Base-by-base conservation (phyloP, 345 rosid species). In the Salix viminalis region DNA sequence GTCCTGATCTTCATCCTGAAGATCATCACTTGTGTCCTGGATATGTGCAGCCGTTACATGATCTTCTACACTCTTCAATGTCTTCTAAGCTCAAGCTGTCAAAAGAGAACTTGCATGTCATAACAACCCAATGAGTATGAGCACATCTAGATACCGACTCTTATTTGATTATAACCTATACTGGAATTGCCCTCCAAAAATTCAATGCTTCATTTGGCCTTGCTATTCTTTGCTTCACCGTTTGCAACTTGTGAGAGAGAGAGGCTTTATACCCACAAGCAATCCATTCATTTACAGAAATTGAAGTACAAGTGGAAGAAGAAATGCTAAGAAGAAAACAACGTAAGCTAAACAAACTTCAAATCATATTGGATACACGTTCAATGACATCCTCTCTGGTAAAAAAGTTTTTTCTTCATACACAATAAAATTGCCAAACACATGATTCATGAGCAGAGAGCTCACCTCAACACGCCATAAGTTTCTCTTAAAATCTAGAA, bases 211-310 rank as follows among this genome's bases (percentile, higher is more conserved):
- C 28, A 26, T 26, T 26, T 26, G 1, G 1, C 28, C 28, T 26
- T 26, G 28, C 28, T 26, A 26, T 26, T 26, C 28, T 26, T 26
- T 26, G 28, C 28, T 26, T 26, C 28, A 26, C 1, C 28, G 28
- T 26, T 26, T 54, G 4, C 26, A 21, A 21, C 26, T 21, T 9
- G 21, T 21, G 61, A 19, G 7, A 44, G 42, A 39, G 42, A 41
- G 3, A 46, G 62, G 70, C 15, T 19, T 48, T 8, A 67, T 54
- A 78, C 73, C 50, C 71, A 61, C 83, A 82, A 82, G 69, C 87
- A 81, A 79, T 41, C 78, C 87, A 77, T 75, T 34, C 76, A 71
- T 86, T 83, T 88, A 83, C 83, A 77, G 80, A 81, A 65, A 65
- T 69, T 66, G 34, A 58, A 58, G 65, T 73, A 78, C 78, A 72